A percentile compares a stretch with the other conserved stretches of the same genome.
phyloP scores from a whole-genome alignment of 257 asterid species.

The Solanum piurae region DNA sequence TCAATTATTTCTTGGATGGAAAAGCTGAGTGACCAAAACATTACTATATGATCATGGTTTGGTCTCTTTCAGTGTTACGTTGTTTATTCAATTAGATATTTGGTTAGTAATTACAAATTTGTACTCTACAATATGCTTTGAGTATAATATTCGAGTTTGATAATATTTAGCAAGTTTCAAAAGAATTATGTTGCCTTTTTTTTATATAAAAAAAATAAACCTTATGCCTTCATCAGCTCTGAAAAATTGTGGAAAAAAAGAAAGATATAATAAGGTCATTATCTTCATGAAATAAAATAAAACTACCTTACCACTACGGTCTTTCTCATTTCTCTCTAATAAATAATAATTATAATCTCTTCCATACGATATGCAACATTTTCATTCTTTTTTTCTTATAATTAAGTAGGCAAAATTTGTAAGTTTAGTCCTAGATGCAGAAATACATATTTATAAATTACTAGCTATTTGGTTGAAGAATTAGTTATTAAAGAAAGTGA shows the following conservation, averaged over 20 bases:
- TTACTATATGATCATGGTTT: background rate
- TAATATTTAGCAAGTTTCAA: background rate
- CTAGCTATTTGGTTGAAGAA: too few relatives aligned
- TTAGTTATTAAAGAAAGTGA: too few relatives aligned
- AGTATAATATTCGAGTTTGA: background rate
- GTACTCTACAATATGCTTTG: background rate
- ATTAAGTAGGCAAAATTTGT: too few relatives aligned
- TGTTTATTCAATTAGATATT: background rate
- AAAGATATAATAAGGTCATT: too few relatives aligned
- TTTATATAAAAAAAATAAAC: background rate
- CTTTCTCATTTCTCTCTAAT: too few relatives aligned
- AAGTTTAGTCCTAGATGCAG: too few relatives aligned
- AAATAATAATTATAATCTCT: too few relatives aligned
- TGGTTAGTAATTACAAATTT: background rate
- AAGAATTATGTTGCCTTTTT: background rate
- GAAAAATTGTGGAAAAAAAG: background rate
- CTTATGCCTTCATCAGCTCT: background rate
- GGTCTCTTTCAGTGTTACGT: background rate
- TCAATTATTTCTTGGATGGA: background rate
- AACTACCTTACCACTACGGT: too few relatives aligned
- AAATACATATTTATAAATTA: too few relatives aligned
- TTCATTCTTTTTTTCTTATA: too few relatives aligned
- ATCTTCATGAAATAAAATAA: too few relatives aligned
- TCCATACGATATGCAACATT: too few relatives aligned
- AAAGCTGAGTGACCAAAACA: background rate